Base-by-base conservation (phyloP, 805 yeast species). In the Starmerella roubikii region DNA sequence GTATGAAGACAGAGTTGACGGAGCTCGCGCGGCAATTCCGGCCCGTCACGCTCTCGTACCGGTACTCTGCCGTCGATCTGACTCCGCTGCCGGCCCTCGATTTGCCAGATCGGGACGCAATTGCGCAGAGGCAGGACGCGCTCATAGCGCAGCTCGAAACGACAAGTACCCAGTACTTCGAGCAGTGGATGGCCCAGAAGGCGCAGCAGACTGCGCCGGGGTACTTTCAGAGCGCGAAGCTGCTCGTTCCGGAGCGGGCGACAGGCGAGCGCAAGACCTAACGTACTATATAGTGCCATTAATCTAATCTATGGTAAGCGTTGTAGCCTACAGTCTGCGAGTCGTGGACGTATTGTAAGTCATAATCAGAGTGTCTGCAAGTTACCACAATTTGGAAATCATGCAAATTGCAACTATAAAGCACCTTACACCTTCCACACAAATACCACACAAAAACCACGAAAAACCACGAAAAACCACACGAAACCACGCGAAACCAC, bases 161-260 rank as follows among this genome's bases (percentile, higher is more conserved):
- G 4, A 54, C 51, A 33, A 56, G 61, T 5, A 42, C 41, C 9
- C 41, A 45, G 12, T 45, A 44, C 5, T 62, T 52, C 32, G 36
- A 51, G n/a, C 30, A 48, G 5, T 66, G 71, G 71, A 49, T 50
- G 21, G 45, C 50, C 11, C 39, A 42, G 2, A 47, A 52, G 20
- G 40, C 40, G 10, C 40, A 39, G 22, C 32, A 41, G 16, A 26
- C 37, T 15, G 45, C 42, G 15, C 71, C 71, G 3, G 71, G 71
- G 0, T 67, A 66, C 32, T 34, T 35, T 12, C 35, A 7, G 13
- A 24, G 29, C 22, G 12, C 24, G 8, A 23, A 30, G 30, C 24
- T 24, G 25, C 13, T 11, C 6, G 17, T 20, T 10, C 27, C 26
- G n/a, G n/a, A n/a, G n/a, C n/a, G n/a, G n/a, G n/a, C n/a, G n/a